Evolutionary conservation across 1,284 basidiomycete genomes (phyloP).

Genomic region (Tetrapyrgos nigripes): DNA sequence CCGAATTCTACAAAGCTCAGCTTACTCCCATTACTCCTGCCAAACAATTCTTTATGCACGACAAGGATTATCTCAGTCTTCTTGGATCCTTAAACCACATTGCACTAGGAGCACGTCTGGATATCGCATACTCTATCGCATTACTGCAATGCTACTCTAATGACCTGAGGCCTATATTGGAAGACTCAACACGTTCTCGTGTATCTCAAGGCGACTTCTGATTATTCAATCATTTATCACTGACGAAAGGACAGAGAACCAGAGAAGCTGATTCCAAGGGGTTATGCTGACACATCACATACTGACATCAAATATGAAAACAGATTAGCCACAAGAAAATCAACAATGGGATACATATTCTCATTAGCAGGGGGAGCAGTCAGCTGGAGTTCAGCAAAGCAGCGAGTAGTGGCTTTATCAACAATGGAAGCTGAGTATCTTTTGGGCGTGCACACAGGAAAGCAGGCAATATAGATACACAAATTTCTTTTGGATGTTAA

Average conservation of each 20-base stretch:
- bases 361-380: constrained; percentile 20
- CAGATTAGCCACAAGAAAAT: constrained; percentile 10
- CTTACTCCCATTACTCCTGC: not conserved
- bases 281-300: not conserved
- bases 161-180: constrained; percentile 6
- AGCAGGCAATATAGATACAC: constrained; percentile 25
- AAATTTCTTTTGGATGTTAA: constrained; percentile 17
- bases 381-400: constrained; percentile 23
- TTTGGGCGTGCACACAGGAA: constrained; percentile 21
- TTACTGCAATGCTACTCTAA: not conserved
- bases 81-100: constrained; percentile 1
- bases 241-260: not conserved
- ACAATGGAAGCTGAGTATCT: constrained; percentile 35
- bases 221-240: not conserved
- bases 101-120: constrained; percentile 1
- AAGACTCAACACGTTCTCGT: not conserved
- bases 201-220: not conserved
- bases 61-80: not conserved
- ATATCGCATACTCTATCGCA: not conserved
- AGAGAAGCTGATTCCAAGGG: not conserved
- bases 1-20: not conserved
- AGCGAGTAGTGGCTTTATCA: constrained; percentile 26
- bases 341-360: constrained; percentile 26
- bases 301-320: constrained; percentile 3
- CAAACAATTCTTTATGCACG: constrained; percentile 1